Evolutionary conservation across 257 asterid genomes (phyloP), one percentile per base, ranked within the genome.

Genomic region (Leonotis leonurus): DNA sequence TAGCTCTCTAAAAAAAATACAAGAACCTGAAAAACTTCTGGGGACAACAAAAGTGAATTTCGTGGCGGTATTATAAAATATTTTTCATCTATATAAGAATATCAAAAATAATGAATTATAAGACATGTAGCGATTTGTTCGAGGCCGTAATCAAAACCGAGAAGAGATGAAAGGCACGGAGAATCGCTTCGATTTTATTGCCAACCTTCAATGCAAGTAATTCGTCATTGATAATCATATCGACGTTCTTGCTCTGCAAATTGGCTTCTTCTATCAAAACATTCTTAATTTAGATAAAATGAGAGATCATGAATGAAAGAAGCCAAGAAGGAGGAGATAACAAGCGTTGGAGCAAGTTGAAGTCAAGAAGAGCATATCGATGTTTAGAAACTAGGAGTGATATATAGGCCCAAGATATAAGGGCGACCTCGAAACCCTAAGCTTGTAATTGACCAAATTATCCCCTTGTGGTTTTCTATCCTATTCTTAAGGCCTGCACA

Each of bases 201-300:
- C 88, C 88, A 81, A 81, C 86, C 87, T 79, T 81, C 88, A 83
- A 83, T 70, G 90, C 88, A 83, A 81, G 88, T 54, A 27, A 52
- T 68, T 73, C 88, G 70, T 60, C 86, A 73, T 61, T 2, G 24
- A 76, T 71, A 3, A 3, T n/a, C 4, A 41, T 30, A 32, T 61
- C 68, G 76, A 77, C 79, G 86, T 64, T 33, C 86, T 79, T 83
- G 88, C 86, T 86, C 90, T 79, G 88, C 90, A 13, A 77, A 85
- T 83, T 77, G 88, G 88, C 70, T 52, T 20, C n/a, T 1, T 4
- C 4, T 26, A 13, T 6, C 8, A 10, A 6, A 22, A 40, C 1
- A 4, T 2, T 2, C 37, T 14, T 1, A 2, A 7, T 12, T 26
- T n/a, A 0, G 6, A 27, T 27, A 6, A 27, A 27, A 3, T 30